Conservation (phyloP, 1,284 basidiomycete genomes). For the Mycocalia duriaeana region DNA sequence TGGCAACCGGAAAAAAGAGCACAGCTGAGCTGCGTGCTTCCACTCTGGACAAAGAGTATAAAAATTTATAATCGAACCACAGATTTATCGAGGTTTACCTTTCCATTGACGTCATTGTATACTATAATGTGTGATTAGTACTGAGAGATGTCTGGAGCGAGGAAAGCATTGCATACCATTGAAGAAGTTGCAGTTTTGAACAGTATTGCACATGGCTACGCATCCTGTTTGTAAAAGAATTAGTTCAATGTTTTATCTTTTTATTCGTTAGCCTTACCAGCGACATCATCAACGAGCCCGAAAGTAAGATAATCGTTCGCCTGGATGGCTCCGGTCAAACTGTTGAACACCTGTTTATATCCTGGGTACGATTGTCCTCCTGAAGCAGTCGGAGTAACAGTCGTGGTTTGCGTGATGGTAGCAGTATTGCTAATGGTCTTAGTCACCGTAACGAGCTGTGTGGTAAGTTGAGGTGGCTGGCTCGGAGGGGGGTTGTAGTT, state of each 20-base stretch:
- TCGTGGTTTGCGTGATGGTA: no score
- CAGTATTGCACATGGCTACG: constrained; percentile 27
- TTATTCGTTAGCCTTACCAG: constrained; percentile 13
- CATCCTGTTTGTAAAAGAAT: constrained; percentile 22
- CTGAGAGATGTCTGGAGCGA: not conserved
- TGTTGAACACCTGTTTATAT: constrained; percentile 1
- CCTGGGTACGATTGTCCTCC: not conserved
- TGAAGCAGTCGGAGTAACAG: not conserved
- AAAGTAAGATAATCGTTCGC: constrained; percentile 4
- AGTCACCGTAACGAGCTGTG: no score
- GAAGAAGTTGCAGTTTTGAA: constrained; percentile 24
- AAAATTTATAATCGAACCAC: not conserved
- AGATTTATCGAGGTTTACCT: constrained; percentile 11
- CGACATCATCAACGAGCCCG: constrained; percentile 22
- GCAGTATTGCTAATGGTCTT: no score
- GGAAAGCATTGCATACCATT: constrained; percentile 22
- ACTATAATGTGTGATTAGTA: constrained; percentile 13
- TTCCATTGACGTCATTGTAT: constrained; percentile 30
- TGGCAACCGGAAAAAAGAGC: constrained; percentile 28
- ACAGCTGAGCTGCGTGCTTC: constrained; percentile 30
- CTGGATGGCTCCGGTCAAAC: constrained; percentile 4
- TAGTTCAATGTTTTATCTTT: no score
- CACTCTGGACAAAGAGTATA: constrained; percentile 16
- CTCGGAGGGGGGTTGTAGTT: no score
- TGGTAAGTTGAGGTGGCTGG: no score